A percentile compares a stretch with the other conserved stretches of the same genome.
These are phyloP conservation scores for Diaporthe citrichinensis DNA, from an alignment of 2,329 filamentous ascomycete species.

Conservation along the genomic window DNA sequence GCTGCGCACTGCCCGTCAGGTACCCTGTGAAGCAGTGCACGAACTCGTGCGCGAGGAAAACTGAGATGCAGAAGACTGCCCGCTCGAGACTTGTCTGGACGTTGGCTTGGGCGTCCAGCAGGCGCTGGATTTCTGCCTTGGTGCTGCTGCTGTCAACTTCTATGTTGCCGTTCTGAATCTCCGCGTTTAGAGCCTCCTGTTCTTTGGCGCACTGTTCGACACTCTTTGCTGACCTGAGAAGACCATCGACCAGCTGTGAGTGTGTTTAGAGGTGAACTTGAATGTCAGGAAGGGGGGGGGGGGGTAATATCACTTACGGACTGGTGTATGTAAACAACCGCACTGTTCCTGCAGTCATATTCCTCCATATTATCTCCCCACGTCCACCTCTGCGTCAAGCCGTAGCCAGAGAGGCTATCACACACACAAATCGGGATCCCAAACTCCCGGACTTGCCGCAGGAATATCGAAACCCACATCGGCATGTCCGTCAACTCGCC, in stretches of 20 bases:
- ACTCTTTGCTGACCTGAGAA: not conserved
- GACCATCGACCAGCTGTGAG: not conserved
- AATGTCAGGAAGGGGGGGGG: too few relatives aligned
- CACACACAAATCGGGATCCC: slow-evolving; percentile 11
- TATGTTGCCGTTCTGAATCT: not conserved
- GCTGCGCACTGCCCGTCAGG: not conserved
- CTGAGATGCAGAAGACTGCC: not conserved
- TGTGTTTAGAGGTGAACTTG: not conserved
- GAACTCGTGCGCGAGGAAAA: slow-evolving; percentile 14
- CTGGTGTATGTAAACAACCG: slow-evolving; percentile 16
- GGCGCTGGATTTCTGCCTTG: not conserved
- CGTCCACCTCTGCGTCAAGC: slow-evolving; percentile 10
- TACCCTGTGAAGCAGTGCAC: slow-evolving; percentile 26
- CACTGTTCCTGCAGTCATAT: slow-evolving; percentile 5
- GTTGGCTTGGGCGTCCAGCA: not conserved
- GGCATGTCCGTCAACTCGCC: not conserved
- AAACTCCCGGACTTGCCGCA: not conserved
- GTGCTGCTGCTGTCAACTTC: not conserved
- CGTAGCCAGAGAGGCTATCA: not conserved
- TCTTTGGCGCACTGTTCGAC: not conserved
- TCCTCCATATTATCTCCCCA: slow-evolving; percentile 2
- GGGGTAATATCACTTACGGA: not conserved
- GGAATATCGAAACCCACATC: not conserved
- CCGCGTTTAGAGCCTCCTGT: not conserved
- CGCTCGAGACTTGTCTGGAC: not conserved